phyloP scores from a whole-genome alignment of 2,329 filamentous ascomycete genomes.

The Neonectria magnoliae region DNA sequence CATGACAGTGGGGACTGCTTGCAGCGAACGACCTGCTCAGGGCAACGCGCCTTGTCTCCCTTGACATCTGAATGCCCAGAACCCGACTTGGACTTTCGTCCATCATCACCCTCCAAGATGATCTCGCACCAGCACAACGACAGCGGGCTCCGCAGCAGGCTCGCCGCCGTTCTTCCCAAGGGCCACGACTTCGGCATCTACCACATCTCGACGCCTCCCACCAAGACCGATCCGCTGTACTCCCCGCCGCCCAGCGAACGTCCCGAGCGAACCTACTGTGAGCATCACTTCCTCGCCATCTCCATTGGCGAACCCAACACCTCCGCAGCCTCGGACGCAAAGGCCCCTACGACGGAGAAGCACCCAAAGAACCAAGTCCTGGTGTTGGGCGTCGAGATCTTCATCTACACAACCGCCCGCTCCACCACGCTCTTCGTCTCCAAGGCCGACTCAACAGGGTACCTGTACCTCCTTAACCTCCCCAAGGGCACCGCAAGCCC shows the following conservation, averaged over 20 bases:
- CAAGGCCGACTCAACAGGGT: constrained; percentile 96
- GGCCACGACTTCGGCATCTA: constrained; percentile 73
- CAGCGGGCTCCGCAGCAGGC: constrained; percentile 33
- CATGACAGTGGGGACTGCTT: constrained; percentile 14
- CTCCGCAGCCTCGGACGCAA: constrained; percentile 30
- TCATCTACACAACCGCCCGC: constrained; percentile 83
- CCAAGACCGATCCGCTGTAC: constrained; percentile 78
- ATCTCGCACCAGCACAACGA: constrained; percentile 9
- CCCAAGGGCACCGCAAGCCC: constrained; percentile 75
- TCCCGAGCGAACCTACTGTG: constrained; percentile 83
- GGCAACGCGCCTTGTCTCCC: not conserved
- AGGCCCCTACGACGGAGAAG: constrained; percentile 39
- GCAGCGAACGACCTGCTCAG: not conserved
- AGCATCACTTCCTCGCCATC: constrained; percentile 78
- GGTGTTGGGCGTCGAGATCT: constrained; percentile 84
- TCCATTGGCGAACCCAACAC: constrained; percentile 52
- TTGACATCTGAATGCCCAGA: not conserved
- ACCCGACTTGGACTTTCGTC: not conserved
- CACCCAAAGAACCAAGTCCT: constrained; percentile 63
- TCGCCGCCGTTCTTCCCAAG: constrained; percentile 64
- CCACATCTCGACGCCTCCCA: constrained; percentile 88
- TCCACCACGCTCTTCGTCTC: constrained; percentile 93
- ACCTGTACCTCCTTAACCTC: constrained; percentile 73
- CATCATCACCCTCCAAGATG: constrained; percentile 18
- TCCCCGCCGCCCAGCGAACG: constrained; percentile 77